Evolutionary conservation across 805 yeast species (phyloP).

Genomic region (Sungouiella blattae): DNA sequence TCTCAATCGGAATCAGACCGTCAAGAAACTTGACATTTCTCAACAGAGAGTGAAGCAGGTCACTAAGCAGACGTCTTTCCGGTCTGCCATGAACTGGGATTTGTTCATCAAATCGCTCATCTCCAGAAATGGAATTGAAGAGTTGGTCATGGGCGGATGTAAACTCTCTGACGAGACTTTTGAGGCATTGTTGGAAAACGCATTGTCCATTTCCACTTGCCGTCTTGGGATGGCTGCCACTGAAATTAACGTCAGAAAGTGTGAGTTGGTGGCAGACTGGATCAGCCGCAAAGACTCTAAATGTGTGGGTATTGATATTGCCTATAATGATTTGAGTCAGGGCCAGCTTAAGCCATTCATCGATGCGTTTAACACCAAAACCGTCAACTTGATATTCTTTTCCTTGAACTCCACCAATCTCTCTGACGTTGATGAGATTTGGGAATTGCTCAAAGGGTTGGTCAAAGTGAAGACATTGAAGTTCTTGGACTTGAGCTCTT

Average conservation of each 20-base stretch:
- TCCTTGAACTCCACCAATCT: slow-evolving; percentile 51
- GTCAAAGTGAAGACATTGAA: slow-evolving; percentile 38
- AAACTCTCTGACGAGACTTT: slow-evolving; percentile 43
- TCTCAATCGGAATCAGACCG: slow-evolving; percentile 36
- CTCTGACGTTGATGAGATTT: slow-evolving; percentile 36
- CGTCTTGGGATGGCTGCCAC: slow-evolving; percentile 53
- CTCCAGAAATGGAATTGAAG: slow-evolving; percentile 52
- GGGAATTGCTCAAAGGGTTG: slow-evolving; percentile 34
- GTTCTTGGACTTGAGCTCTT: slow-evolving; percentile 51
- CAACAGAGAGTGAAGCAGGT: slow-evolving; percentile 52
- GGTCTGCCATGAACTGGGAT: slow-evolving; percentile 54
- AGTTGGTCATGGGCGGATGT: slow-evolving; percentile 56
- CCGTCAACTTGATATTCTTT: slow-evolving; percentile 43
- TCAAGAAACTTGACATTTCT: slow-evolving; percentile 53
- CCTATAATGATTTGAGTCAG: slow-evolving; percentile 47
- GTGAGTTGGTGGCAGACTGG: slow-evolving; percentile 46
- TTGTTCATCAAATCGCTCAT: slow-evolving; percentile 42
- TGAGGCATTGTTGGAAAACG: slow-evolving; percentile 36
- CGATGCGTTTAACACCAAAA: slow-evolving; percentile 33
- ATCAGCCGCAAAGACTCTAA: slow-evolving; percentile 39
- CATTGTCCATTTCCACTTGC: slow-evolving; percentile 41
- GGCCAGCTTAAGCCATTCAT: slow-evolving; percentile 48
- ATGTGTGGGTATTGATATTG: slow-evolving; percentile 55
- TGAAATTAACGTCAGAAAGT: slow-evolving; percentile 42
- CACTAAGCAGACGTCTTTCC: slow-evolving; percentile 30